Evolutionary conservation across 2,329 filamentous ascomycete genomes (phyloP).

Genomic region (Acrocalymma vagum): DNA sequence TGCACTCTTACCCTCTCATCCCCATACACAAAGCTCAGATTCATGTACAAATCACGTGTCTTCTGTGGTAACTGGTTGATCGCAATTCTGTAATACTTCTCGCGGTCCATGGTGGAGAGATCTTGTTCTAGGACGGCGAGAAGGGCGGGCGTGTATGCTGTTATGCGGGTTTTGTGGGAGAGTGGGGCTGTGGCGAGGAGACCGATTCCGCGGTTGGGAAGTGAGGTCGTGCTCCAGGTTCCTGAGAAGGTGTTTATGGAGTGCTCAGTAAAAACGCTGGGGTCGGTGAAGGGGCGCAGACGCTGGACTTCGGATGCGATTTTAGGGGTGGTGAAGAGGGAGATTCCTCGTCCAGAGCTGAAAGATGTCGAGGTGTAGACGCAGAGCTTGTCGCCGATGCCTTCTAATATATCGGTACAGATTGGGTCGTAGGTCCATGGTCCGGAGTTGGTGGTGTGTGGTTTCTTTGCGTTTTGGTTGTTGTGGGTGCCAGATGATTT

Average conservation of each 20-base stretch:
- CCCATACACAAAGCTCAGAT: conserved; percentile 35
- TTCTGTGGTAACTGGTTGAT: conserved; percentile 33
- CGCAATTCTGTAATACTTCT: conserved; percentile 33
- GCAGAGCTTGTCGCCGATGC: conserved; percentile 36
- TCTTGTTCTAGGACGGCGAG: conserved; percentile 40
- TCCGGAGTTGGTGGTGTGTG: too few species aligned
- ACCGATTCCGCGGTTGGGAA: conserved; percentile 41
- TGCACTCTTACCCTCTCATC: conserved; percentile 34
- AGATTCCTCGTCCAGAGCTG: conserved; percentile 38
- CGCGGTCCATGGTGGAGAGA: conserved; percentile 34
- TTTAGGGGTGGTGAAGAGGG: conserved; percentile 42
- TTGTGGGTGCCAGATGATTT: too few species aligned
- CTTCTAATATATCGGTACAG: conserved; percentile 32
- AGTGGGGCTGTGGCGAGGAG: conserved; percentile 35
- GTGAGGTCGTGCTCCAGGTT: conserved; percentile 26
- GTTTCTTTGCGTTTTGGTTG: too few species aligned
- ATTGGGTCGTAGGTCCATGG: conserved; percentile 37
- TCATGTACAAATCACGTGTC: conserved; percentile 25
- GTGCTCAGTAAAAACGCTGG: conserved; percentile 9
- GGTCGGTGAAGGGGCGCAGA: conserved; percentile 32
- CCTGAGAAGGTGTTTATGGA: conserved; percentile 28
- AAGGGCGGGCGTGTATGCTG: conserved; percentile 40
- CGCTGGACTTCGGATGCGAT: conserved; percentile 30
- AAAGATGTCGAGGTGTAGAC: conserved; percentile 40
- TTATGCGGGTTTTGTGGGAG: conserved; percentile 31